Percentiles rank a stretch among this genome's conserved stretches.
phyloP scores from a whole-genome alignment of 495 filamentous ascomycete species.

The Oleoguttula mirabilis region DNA sequence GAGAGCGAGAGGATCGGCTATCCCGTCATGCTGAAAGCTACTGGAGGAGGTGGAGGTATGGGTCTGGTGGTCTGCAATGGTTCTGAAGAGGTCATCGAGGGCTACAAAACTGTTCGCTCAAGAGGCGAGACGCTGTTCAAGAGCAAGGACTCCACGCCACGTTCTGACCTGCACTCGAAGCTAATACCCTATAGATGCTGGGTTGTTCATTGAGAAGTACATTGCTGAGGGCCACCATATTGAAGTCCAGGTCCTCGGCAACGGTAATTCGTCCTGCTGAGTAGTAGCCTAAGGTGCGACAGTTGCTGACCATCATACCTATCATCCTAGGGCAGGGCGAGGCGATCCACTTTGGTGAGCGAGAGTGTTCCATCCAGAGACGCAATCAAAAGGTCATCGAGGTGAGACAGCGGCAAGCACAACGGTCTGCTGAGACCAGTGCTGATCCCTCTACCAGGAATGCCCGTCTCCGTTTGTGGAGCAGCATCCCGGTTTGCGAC shows the following conservation, averaged over 20 bases:
- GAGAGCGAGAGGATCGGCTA: slow-evolving; percentile 37
- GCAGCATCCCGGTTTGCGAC: slow-evolving; percentile 34
- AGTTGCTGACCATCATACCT: too few species aligned
- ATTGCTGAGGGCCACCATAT: slow-evolving; percentile 14
- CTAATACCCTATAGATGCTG: slow-evolving; percentile 4
- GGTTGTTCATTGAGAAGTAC: slow-evolving; percentile 23
- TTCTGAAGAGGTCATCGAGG: slow-evolving; percentile 23
- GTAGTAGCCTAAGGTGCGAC: too few species aligned
- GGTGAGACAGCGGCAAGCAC: too few species aligned
- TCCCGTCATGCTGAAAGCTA: slow-evolving; percentile 48
- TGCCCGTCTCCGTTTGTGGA: slow-evolving; percentile 42
- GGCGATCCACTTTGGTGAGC: slow-evolving; percentile 43
- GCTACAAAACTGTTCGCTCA: slow-evolving; percentile 23
- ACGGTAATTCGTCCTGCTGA: too few species aligned
- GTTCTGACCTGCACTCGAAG: neutral
- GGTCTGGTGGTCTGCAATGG: slow-evolving; percentile 32
- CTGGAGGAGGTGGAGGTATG: slow-evolving; percentile 48
- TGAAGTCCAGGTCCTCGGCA: slow-evolving; percentile 48
- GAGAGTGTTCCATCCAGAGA: slow-evolving; percentile 49
- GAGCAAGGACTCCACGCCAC: slow-evolving; percentile 9
- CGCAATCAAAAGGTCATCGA: slow-evolving; percentile 50
- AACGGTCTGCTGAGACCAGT: too few species aligned
- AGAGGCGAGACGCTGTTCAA: slow-evolving; percentile 26
- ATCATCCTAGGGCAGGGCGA: too few species aligned
- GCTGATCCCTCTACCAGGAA: too few species aligned